Evolutionary conservation across 2,329 filamentous ascomycete genomes (phyloP).

Genomic region (Aureobasidium namibiae): DNA sequence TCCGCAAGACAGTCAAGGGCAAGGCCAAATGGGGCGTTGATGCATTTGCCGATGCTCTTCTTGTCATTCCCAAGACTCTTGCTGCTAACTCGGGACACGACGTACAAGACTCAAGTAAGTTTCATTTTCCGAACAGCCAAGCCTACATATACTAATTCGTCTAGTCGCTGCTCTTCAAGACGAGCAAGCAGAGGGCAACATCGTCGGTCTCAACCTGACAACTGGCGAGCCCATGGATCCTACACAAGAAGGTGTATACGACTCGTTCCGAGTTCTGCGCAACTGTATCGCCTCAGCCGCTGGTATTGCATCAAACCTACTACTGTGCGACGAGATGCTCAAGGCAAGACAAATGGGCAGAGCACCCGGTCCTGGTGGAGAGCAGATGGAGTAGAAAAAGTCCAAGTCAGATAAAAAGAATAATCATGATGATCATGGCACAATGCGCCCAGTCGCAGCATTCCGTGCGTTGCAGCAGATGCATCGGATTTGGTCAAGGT

Average conservation of each 20-base stretch:
- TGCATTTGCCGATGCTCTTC: constrained; percentile 87
- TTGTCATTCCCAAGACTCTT: constrained; percentile 95
- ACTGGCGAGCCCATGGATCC: constrained; percentile 95
- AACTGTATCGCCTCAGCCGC: constrained; percentile 92
- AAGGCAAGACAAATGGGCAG: constrained; percentile 86
- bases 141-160: constrained; percentile 16
- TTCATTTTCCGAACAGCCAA: not conserved
- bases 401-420: constrained; percentile 3
- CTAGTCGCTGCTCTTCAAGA: constrained; percentile 79
- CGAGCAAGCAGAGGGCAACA: constrained; percentile 72
- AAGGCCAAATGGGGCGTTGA: constrained; percentile 95
- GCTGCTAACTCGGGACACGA: constrained; percentile 95
- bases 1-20: constrained; percentile 87
- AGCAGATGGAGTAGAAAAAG: constrained; percentile 10
- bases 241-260: constrained; percentile 82
- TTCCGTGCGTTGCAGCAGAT: not conserved
- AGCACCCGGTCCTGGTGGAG: constrained; percentile 9
- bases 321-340: constrained; percentile 92
- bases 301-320: constrained; percentile 87
- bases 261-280: constrained; percentile 89
- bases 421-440: constrained; percentile 8
- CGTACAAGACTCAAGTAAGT: constrained; percentile 87
- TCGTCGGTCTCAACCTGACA: constrained; percentile 77
- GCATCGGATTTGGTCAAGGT: not conserved
- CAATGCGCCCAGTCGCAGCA: not conserved